phyloP scores from a whole-genome alignment of 2,329 filamentous ascomycete genomes.

The Setomelanomma holmii region DNA sequence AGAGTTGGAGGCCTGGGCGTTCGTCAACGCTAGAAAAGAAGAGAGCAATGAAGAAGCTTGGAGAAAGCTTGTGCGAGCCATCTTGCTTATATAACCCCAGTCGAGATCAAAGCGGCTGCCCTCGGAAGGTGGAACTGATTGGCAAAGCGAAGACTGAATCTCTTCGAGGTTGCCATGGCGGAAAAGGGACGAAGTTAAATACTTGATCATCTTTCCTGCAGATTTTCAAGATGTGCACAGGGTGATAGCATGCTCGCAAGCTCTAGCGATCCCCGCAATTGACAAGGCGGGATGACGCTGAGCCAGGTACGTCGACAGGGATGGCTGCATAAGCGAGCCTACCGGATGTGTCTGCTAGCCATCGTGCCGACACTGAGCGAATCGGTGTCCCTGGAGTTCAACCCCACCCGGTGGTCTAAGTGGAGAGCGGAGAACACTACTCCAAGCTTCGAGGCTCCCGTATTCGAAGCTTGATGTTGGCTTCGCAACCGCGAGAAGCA shows the following conservation, averaged over 20 bases:
- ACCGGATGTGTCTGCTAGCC: constrained; percentile 9
- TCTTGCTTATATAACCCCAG: constrained; percentile 21
- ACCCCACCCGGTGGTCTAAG: background rate
- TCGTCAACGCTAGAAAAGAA: constrained; percentile 31
- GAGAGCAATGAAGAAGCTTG: constrained; percentile 31
- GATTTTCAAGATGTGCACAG: constrained; percentile 1
- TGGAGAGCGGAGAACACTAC: background rate
- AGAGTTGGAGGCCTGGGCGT: constrained; percentile 17
- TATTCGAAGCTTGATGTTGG: constrained; percentile 10
- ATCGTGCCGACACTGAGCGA: constrained; percentile 30
- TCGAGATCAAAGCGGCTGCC: background rate
- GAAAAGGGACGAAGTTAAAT: constrained; percentile 7
- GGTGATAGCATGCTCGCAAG: constrained; percentile 8
- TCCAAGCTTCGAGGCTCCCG: constrained; percentile 7
- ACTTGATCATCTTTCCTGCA: constrained; percentile 4
- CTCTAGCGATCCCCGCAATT: constrained; percentile 20
- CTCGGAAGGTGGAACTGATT: background rate
- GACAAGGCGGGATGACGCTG: constrained; percentile 19
- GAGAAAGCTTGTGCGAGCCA: constrained; percentile 34
- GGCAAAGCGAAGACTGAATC: background rate
- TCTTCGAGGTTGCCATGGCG: background rate
- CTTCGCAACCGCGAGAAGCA: background rate
- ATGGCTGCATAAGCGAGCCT: constrained; percentile 17
- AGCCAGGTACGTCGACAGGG: constrained; percentile 9
- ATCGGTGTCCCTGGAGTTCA: constrained; percentile 15